These are phyloP conservation scores for Sphagnum tenellum DNA, from an alignment of 225 moss, liverwort and hornwort species.

Conservation along the genomic window DNA sequence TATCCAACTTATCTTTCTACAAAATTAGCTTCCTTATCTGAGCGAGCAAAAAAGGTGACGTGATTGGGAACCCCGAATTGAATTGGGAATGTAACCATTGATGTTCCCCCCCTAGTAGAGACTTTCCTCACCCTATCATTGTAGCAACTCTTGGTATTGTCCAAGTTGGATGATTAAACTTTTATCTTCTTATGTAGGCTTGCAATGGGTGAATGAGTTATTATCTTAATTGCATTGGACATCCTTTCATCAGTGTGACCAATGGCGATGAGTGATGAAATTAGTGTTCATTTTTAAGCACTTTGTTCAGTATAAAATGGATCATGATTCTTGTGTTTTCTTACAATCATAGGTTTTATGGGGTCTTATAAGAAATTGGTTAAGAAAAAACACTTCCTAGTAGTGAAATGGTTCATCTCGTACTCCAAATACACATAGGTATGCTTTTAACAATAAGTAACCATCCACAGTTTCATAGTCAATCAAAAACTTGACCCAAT, in stretches of 20 bases:
- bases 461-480: too few relatives aligned
- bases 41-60: constrained; percentile 89
- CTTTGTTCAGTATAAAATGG: too few relatives aligned
- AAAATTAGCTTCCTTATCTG: constrained; percentile 87
- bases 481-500: too few relatives aligned
- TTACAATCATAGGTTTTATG: constrained; percentile 96
- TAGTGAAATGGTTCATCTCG: constrained; percentile 96
- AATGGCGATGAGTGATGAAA: too few relatives aligned
- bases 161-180: constrained; percentile 76
- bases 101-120: constrained; percentile 97
- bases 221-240: too few relatives aligned
- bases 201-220: too few relatives aligned
- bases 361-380: constrained; percentile 97
- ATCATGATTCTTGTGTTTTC: too few relatives aligned
- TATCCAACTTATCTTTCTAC: constrained; percentile 97
- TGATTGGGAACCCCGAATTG: constrained; percentile 88
- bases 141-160: constrained; percentile 95
- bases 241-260: too few relatives aligned
- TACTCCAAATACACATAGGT: constrained; percentile 96
- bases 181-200: too few relatives aligned
- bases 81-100: constrained; percentile 89
- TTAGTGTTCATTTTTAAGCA: too few relatives aligned
- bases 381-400: constrained; percentile 92
- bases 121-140: constrained; percentile 95
- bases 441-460: too few relatives aligned